Conservation (phyloP, 805 yeast species). For the Candida quercuum region DNA sequence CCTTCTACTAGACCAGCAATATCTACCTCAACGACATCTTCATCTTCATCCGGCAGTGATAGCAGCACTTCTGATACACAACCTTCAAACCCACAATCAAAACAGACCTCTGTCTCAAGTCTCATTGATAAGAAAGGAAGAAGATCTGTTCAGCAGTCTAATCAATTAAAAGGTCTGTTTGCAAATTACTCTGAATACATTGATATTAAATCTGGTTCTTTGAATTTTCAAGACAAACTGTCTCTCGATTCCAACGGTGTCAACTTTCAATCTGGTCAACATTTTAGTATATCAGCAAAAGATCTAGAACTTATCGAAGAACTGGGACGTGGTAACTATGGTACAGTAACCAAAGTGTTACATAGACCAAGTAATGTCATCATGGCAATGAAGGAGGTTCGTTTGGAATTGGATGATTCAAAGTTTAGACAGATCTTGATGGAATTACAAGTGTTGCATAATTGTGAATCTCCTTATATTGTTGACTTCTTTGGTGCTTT, state of each 20-base stretch:
- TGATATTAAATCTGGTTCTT: conserved; percentile 86
- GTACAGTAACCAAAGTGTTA: conserved; percentile 87
- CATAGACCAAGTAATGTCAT: conserved; percentile 88
- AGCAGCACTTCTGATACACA: not conserved
- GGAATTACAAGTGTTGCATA: conserved; percentile 93
- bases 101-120: conserved; percentile 10
- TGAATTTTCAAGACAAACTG: conserved; percentile 91
- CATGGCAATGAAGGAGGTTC: conserved; percentile 97
- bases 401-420: conserved; percentile 89
- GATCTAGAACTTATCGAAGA: conserved; percentile 81
- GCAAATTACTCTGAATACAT: conserved; percentile 82
- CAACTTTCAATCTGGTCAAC: conserved; percentile 82
- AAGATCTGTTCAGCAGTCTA: conserved; percentile 16
- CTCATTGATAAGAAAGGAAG: conserved; percentile 21
- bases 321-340: conserved; percentile 93
- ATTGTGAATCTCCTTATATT: conserved; percentile 83
- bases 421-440: conserved; percentile 90
- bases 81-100: not conserved
- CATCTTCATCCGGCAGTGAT: not conserved
- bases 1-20: conserved; percentile 22
- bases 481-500: conserved; percentile 98
- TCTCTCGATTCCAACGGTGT: conserved; percentile 89
- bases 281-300: conserved; percentile 80
- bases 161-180: conserved; percentile 54
- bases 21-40: conserved; percentile 21